Percentiles rank a stretch among this genome's conserved stretches.
These are phyloP conservation scores for Fusarium sp. DNA, from an alignment of 2,329 filamentous ascomycete species.

Conservation along the genomic window DNA sequence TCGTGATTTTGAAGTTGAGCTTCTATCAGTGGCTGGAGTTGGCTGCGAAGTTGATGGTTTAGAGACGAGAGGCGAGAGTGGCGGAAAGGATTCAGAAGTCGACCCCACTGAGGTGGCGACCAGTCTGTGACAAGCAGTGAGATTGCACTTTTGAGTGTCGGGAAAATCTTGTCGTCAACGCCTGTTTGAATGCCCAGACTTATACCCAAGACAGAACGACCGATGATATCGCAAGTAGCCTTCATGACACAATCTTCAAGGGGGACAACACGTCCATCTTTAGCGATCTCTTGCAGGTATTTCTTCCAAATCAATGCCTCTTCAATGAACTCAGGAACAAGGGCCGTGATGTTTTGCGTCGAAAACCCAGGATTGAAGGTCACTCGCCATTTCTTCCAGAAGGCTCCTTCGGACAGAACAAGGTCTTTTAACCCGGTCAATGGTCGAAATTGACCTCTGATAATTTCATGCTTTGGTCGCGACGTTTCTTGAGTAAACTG, in stretches of 20 bases:
- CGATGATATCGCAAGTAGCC: constrained; percentile 9
- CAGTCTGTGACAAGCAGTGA: background rate
- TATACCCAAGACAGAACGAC: background rate
- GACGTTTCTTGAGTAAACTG: background rate
- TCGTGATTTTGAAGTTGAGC: background rate
- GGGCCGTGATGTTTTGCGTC: background rate
- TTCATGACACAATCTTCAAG: background rate
- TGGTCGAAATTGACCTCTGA: background rate
- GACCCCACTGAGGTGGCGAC: background rate
- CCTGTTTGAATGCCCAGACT: background rate
- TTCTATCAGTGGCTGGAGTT: background rate
- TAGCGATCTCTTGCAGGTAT: background rate
- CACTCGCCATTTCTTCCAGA: constrained; percentile 5
- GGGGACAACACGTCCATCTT: background rate
- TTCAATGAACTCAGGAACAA: background rate
- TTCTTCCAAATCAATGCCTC: background rate
- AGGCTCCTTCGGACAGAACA: background rate
- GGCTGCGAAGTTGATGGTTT: background rate
- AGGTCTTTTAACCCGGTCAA: background rate
- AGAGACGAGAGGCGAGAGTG: background rate
- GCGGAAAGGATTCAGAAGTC: background rate
- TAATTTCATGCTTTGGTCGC: background rate
- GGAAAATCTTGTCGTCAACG: background rate
- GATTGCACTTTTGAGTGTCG: background rate
- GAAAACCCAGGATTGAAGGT: constrained; percentile 3